phyloP scores from a whole-genome alignment of 371 early-diverging fungal species.

The Saksenaea vasiformis region DNA sequence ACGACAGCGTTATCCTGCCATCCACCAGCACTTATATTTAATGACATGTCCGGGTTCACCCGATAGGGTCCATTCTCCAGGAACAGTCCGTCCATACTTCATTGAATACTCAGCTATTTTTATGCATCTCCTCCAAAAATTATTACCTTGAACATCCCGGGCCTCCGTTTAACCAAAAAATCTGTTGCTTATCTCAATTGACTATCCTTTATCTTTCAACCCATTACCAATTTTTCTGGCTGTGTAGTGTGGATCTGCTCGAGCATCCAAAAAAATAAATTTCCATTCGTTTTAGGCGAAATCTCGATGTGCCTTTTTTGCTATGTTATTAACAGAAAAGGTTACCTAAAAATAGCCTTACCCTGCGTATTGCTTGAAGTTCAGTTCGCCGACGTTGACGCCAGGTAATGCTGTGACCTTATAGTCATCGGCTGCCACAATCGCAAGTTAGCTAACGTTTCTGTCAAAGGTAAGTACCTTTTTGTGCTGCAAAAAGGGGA shows the following conservation, averaged over 20 bases:
- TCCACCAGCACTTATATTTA: slow-evolving; percentile 56
- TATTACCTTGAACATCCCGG: slow-evolving; percentile 46
- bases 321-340: not conserved
- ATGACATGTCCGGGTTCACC: slow-evolving; percentile 46
- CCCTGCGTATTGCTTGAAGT: slow-evolving; percentile 68
- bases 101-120: not conserved
- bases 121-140: slow-evolving; percentile 2
- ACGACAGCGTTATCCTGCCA: slow-evolving; percentile 78
- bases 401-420: slow-evolving; percentile 57
- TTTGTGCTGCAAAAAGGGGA: slow-evolving; percentile 11
- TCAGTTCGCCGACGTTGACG: slow-evolving; percentile 32
- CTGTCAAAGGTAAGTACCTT: slow-evolving; percentile 10
- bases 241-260: slow-evolving; percentile 35
- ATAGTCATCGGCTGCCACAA: slow-evolving; percentile 52
- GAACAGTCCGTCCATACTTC: slow-evolving; percentile 84
- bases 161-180: slow-evolving; percentile 92
- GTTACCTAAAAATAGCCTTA: slow-evolving; percentile 21
- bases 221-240: slow-evolving; percentile 38
- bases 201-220: not conserved
- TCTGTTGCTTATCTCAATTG: slow-evolving; percentile 32
- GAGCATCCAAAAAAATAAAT: slow-evolving; percentile 62
- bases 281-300: slow-evolving; percentile 36
- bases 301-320: slow-evolving; percentile 51
- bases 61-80: slow-evolving; percentile 84
- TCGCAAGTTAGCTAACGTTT: not conserved